A percentile compares a stretch with the other conserved stretches of the same genome.
Conservation (phyloP, 208 protist species). For the Leishmania martiniquensis region DNA sequence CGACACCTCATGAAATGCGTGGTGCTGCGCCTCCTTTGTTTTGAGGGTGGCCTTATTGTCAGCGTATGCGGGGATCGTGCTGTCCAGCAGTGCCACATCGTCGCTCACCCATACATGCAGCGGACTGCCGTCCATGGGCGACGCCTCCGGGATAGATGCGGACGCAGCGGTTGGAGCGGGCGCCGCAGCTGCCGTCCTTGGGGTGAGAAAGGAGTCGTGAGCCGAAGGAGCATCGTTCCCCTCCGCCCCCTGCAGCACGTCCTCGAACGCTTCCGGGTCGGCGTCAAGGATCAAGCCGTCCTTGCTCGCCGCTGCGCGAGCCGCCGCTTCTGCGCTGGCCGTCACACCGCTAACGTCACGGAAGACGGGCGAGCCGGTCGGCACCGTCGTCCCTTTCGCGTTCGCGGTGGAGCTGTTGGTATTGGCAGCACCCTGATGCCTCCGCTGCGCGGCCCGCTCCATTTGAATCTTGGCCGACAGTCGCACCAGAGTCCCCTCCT, state of each 20-base stretch:
- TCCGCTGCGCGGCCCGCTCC: constrained; percentile 26
- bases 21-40: constrained; percentile 56
- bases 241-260: constrained; percentile 8
- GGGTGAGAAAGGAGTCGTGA: constrained; percentile 16
- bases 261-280: constrained; percentile 2
- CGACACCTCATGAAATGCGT: constrained; percentile 52
- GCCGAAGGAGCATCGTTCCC: constrained; percentile 11
- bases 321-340: not conserved
- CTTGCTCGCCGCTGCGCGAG: constrained; percentile 8
- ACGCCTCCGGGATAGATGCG: constrained; percentile 12
- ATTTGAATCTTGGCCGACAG: constrained; percentile 43
- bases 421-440: constrained; percentile 10
- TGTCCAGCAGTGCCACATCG: constrained; percentile 46
- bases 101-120: constrained; percentile 34
- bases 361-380: not conserved
- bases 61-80: constrained; percentile 46
- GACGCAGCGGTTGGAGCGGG: constrained; percentile 1
- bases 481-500: constrained; percentile 27
- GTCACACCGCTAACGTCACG: not conserved
- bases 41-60: constrained; percentile 44
- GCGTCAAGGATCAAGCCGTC: not conserved
- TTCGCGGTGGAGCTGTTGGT: not conserved
- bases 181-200: not conserved
- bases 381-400: not conserved
- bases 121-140: constrained; percentile 18